Base-by-base conservation (phyloP, 2,329 filamentous ascomycete species). In the Alternaria sp. region DNA sequence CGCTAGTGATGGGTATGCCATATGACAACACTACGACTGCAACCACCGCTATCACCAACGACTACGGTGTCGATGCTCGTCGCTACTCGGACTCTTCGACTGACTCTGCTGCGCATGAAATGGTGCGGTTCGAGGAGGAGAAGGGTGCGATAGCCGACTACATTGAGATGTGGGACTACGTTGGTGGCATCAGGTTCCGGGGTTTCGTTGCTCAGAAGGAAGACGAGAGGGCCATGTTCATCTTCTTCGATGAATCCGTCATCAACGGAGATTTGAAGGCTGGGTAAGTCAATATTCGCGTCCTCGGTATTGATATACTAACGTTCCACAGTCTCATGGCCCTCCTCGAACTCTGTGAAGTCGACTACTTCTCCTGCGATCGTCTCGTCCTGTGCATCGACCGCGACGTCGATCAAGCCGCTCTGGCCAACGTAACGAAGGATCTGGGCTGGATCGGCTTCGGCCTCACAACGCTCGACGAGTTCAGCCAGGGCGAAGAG, bases 371-470 rank as follows among this genome's bases (percentile, higher is more conserved):
- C 77, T 88, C 85, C 72, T 97, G 94, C 82, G 86, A 88, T 59
- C 88, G 91, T 76, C 87, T 97, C 66, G 88, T 96, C 67, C 88
- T 94, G 73, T 94, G 92, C 80, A 86, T 97, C 66, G 93, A 95
- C 79, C 91, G 93, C 67, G 64, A 84, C 49, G 88, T 90, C 66
- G 85, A 88, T 43, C 81, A 85, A 25, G 82, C 86, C 63, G 88
- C 92, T 66, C 84, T 87, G 61, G 88, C 90, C 71, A 85, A 89
- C 62, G 84, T 95, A 71, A 88, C 91, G 75, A 93, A 91, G 79
- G 94, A 93, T 74, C 87, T 97, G 55, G 92, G 94, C 78, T 97
- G 94, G 94, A 94, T 96, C 68, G 94, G 94, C 59, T 97, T 97
- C 77, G 92, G 92, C 76, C 87, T 95, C 70, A 89, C 89, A 54